Conservation (phyloP, 805 yeast genomes). For the Blastobotrys mokoenaii region DNA sequence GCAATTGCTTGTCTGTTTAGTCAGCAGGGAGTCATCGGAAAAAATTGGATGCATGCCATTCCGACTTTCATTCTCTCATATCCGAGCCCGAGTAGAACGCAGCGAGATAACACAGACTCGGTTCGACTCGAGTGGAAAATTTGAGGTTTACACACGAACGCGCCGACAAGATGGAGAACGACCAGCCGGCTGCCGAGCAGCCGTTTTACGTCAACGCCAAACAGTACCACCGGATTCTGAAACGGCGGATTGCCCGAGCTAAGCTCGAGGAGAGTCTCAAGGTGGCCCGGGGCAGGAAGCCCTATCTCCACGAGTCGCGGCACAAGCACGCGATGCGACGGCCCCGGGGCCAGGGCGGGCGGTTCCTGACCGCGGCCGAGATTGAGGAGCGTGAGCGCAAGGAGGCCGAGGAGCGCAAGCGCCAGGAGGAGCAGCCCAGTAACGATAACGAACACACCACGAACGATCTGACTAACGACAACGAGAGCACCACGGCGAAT, state of each 20-base stretch:
- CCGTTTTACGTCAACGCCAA: constrained; percentile 97
- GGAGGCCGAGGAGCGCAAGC: constrained; percentile 24
- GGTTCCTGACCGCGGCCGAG: constrained; percentile 90
- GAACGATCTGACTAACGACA: not conserved
- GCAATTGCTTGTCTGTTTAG: too few relatives aligned
- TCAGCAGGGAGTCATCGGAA: too few relatives aligned
- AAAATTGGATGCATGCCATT: too few relatives aligned
- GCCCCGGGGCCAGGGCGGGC: constrained; percentile 98
- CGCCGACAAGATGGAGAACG: constrained; percentile 1
- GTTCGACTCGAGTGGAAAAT: not conserved
- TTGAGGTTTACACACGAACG: too few relatives aligned
- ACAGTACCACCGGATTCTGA: constrained; percentile 90
- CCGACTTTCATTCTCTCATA: too few relatives aligned
- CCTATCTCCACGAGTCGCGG: constrained; percentile 91
- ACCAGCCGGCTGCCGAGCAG: constrained; percentile 44
- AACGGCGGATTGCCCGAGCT: constrained; percentile 89
- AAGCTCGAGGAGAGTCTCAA: constrained; percentile 81
- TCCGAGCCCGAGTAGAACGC: too few relatives aligned
- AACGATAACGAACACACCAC: not conserved
- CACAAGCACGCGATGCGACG: constrained; percentile 99
- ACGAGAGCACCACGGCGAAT: not conserved
- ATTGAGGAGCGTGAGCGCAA: constrained; percentile 49
- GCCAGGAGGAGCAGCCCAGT: constrained; percentile 1
- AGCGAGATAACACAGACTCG: not conserved
- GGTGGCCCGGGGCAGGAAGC: constrained; percentile 83